phyloP scores from a whole-genome alignment of 208 protist species.

The Sergeia podlipaevii region DNA sequence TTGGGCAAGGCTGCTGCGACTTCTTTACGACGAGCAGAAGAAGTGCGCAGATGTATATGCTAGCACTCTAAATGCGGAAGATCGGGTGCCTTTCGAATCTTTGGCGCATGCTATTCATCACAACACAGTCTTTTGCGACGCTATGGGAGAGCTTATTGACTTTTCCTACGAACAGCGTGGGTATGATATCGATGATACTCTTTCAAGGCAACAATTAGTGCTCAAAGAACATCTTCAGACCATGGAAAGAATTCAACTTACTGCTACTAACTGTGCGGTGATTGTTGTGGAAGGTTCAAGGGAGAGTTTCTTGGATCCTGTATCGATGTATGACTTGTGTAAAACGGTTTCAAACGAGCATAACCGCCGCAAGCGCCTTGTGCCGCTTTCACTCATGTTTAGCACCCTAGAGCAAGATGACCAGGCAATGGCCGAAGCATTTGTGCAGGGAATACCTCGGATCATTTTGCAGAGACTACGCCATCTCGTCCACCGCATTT shows the following conservation, averaged over 20 bases:
- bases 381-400: constrained; percentile 77
- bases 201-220: constrained; percentile 9
- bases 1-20: constrained; percentile 37
- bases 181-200: constrained; percentile 17
- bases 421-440: constrained; percentile 53
- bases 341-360: constrained; percentile 62
- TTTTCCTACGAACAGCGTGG: constrained; percentile 30
- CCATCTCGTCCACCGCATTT: constrained; percentile 67
- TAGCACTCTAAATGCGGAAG: constrained; percentile 71
- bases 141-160: constrained; percentile 64
- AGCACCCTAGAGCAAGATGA: constrained; percentile 84
- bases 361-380: constrained; percentile 54
- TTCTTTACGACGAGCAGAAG: constrained; percentile 69
- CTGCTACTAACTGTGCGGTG: constrained; percentile 50
- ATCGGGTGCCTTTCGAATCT: constrained; percentile 71
- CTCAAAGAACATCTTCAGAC: constrained; percentile 31
- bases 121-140: constrained; percentile 77
- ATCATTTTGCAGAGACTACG: constrained; percentile 61
- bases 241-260: constrained; percentile 53
- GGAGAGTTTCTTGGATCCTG: constrained; percentile 77
- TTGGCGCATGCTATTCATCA: constrained; percentile 67
- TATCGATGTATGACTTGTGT: constrained; percentile 75
- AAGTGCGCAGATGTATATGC: constrained; percentile 62
- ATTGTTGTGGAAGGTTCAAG: constrained; percentile 77
- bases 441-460: constrained; percentile 49